These are phyloP conservation scores for Penicillium fuscoglaucum DNA, from an alignment of 2,329 filamentous ascomycete species.

Conservation along the genomic window DNA sequence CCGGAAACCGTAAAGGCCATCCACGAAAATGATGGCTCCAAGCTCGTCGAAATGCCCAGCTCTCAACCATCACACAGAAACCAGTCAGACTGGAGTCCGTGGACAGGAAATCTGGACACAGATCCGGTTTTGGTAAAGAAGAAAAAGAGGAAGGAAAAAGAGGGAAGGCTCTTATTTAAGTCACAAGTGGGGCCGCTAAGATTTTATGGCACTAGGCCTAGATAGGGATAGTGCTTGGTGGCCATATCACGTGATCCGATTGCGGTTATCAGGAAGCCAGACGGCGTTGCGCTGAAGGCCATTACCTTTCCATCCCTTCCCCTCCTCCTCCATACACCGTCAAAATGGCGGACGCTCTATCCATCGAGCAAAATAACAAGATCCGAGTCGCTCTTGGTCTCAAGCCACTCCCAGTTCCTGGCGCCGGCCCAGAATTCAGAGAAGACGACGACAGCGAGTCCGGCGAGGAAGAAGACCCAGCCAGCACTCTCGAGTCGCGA, in stretches of 20 bases:
- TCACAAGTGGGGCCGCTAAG: conserved; percentile 10
- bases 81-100: conserved; percentile 37
- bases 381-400: conserved; percentile 86
- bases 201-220: conserved; percentile 27
- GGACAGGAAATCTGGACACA: conserved; percentile 81
- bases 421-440: conserved; percentile 61
- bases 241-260: conserved; percentile 17
- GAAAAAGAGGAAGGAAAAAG: conserved; percentile 39
- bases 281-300: background rate
- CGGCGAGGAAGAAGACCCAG: conserved; percentile 64
- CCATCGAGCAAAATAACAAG: conserved; percentile 91
- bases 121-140: conserved; percentile 60
- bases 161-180: conserved; percentile 38
- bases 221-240: conserved; percentile 2
- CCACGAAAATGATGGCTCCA: conserved; percentile 69
- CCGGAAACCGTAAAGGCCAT: conserved; percentile 76
- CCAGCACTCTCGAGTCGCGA: conserved; percentile 77
- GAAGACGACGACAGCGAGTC: conserved; percentile 47
- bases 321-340: conserved; percentile 6
- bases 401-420: conserved; percentile 83
- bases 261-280: conserved; percentile 9
- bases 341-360: conserved; percentile 58
- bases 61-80: conserved; percentile 69
- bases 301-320: background rate
- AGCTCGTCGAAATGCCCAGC: conserved; percentile 83